Evolutionary conservation across 257 asterid genomes (phyloP).

Genomic region (Plantago major): DNA sequence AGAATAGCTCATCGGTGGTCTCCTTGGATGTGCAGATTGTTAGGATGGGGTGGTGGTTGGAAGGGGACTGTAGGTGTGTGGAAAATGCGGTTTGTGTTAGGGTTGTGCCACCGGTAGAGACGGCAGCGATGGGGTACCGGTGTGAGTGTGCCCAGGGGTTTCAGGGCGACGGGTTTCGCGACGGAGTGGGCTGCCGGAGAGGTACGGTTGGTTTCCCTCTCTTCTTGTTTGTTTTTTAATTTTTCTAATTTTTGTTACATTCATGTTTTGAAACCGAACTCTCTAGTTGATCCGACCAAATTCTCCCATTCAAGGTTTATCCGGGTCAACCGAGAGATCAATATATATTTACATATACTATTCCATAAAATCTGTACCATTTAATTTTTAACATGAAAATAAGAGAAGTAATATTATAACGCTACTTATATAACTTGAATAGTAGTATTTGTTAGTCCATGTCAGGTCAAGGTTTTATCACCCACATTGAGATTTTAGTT

Average conservation of each 20-base stretch:
- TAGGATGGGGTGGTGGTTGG: constrained; percentile 77
- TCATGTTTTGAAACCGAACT: too few species aligned
- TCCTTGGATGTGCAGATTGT: constrained; percentile 60
- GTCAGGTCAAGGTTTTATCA: too few species aligned
- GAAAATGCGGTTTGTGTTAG: constrained; percentile 42
- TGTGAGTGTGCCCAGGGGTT: constrained; percentile 64
- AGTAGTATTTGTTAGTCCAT: too few species aligned
- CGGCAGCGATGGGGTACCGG: constrained; percentile 36
- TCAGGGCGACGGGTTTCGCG: constrained; percentile 65
- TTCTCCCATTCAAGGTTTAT: too few species aligned
- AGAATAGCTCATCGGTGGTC: constrained; percentile 46
- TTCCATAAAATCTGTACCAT: too few species aligned
- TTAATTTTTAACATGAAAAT: too few species aligned
- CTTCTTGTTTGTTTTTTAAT: not conserved
- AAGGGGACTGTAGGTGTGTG: constrained; percentile 57
- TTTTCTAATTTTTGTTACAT: not conserved
- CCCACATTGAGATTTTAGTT: too few species aligned
- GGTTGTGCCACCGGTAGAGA: constrained; percentile 23
- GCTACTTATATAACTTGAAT: too few species aligned
- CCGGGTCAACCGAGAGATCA: too few species aligned
- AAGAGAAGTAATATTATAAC: too few species aligned
- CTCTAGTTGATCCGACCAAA: too few species aligned
- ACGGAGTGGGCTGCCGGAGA: constrained; percentile 72
- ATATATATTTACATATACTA: too few species aligned
- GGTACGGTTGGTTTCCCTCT: constrained; percentile 29